Evolutionary conservation across 257 asterid genomes (phyloP), one percentile per base, ranked within the genome.

Genomic region (Nicotiana attenuata): DNA sequence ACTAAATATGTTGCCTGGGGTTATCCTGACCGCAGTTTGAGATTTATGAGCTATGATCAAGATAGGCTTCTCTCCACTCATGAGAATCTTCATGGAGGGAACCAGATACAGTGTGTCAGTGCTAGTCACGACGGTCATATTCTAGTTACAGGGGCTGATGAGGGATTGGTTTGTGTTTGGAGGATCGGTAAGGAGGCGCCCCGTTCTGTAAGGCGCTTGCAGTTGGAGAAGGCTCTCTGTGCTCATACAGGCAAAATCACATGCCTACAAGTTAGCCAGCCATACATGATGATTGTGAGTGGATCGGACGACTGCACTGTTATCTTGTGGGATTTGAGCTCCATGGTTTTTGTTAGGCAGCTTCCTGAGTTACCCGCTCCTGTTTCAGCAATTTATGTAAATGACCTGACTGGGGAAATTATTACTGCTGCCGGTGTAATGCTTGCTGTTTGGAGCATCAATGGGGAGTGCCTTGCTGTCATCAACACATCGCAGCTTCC

Each of bases 401-500:
- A 96, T 82, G 97, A 96, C 88, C 81, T 94, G 84, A 94, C 91
- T 0, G 98, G 99, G 76, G 98, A 93, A 80, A 94, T 94, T 13
- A 88, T 89, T 60, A 96, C 99, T 14, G 98, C 98, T 3, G 97
- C 99, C 14, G 98, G 99, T 31, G 93, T 94, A 3, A 88, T 91
- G 92, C 98, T 96, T 76, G 98, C 96, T 47, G 90, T 94, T 38
- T 96, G 99, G 99, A 94, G 97, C 89, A 87, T 94, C 81, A 96
- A 96, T 9, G 99, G 98, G 2, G 97, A 93, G 86, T 96, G 99
- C 86, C 97, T 96, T 47, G 98, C 99, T 0, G 94, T 90, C 63
- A 95, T 96, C 61, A 94, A 96, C 89, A 91, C 99, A 5, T 96
- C 99, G 41, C 99, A 96, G 82, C 98, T 96, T 61, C 98, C 99